phyloP scores from a whole-genome alignment of 345 rosid species.

The Clarkia xantiana region DNA sequence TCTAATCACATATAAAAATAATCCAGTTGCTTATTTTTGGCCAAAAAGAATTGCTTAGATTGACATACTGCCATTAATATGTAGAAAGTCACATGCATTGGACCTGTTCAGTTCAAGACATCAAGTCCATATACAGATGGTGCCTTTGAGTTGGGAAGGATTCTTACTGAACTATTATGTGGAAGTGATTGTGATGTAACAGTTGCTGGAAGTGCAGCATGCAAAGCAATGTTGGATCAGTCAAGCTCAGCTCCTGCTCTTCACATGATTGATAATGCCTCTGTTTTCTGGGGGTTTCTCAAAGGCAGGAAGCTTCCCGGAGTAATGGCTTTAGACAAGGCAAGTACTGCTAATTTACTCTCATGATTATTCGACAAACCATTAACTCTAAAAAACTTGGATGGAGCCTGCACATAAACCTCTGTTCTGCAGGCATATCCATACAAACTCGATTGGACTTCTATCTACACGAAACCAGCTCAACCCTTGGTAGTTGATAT shows the following conservation, averaged over 20 bases:
- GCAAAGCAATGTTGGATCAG: slow-evolving; percentile 18
- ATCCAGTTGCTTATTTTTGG: too few relatives aligned
- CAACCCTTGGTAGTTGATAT: slow-evolving; percentile 54
- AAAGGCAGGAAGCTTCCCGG: slow-evolving; percentile 52
- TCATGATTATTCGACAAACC: background rate
- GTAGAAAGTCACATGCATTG: slow-evolving; percentile 53
- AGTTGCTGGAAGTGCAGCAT: slow-evolving; percentile 34
- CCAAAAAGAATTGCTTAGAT: background rate
- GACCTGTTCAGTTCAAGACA: slow-evolving; percentile 36
- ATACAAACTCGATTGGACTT: slow-evolving; percentile 36
- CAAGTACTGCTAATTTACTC: slow-evolving; percentile 12
- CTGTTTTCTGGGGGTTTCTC: slow-evolving; percentile 52
- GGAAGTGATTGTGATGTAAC: slow-evolving; percentile 25
- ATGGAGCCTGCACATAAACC: background rate
- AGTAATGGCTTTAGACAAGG: slow-evolving; percentile 51
- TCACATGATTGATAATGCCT: slow-evolving; percentile 27
- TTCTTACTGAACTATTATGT: slow-evolving; percentile 18
- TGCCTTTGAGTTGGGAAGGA: slow-evolving; percentile 24
- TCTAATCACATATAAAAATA: too few relatives aligned
- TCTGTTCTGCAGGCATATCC: slow-evolving; percentile 43
- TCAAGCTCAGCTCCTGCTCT: slow-evolving; percentile 16
- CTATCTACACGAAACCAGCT: slow-evolving; percentile 23
- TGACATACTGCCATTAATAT: slow-evolving; percentile 6
- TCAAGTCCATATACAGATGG: slow-evolving; percentile 19
- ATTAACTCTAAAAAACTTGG: too few relatives aligned